These are phyloP conservation scores for Chalara sp. DNA, from an alignment of 2,329 filamentous ascomycete species.

Conservation along the genomic window DNA sequence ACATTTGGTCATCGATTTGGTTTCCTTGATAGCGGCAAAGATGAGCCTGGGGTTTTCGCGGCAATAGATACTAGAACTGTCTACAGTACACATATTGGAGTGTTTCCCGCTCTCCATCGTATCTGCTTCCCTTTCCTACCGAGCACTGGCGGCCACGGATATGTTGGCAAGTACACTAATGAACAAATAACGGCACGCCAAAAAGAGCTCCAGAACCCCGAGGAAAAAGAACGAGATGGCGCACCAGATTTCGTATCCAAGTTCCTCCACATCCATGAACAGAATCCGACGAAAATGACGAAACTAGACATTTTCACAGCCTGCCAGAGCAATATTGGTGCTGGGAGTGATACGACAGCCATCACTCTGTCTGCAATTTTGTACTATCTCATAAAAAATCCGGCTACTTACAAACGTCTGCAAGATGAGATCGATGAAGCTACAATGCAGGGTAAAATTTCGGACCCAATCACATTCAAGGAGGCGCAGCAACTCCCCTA, in stretches of 20 bases:
- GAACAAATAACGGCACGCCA: constrained; percentile 14
- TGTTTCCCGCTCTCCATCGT: constrained; percentile 35
- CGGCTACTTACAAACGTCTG: constrained; percentile 16
- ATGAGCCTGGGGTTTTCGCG: constrained; percentile 36
- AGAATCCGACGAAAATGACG: constrained; percentile 26
- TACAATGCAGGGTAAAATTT: constrained; percentile 10
- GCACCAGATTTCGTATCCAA: constrained; percentile 35
- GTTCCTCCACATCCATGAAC: constrained; percentile 31
- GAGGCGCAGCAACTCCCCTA: constrained; percentile 36
- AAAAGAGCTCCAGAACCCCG: constrained; percentile 10
- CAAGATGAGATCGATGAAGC: constrained; percentile 27
- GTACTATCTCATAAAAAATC: constrained; percentile 36
- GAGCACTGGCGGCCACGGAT: constrained; percentile 12
- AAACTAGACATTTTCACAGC: constrained; percentile 25
- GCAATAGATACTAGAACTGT: constrained; percentile 29
- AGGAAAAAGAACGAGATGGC: constrained; percentile 8
- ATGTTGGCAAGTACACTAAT: constrained; percentile 12
- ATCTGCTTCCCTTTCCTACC: constrained; percentile 25
- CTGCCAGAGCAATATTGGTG: constrained; percentile 20
- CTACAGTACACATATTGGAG: constrained; percentile 34
- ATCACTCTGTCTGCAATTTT: constrained; percentile 39
- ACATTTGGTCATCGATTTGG: constrained; percentile 35
- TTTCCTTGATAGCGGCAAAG: constrained; percentile 39
- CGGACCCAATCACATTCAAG: constrained; percentile 30
- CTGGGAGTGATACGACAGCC: constrained; percentile 40